These are phyloP conservation scores for Luffa acutangula DNA, from an alignment of 306 rosid species.

Conservation along the genomic window DNA sequence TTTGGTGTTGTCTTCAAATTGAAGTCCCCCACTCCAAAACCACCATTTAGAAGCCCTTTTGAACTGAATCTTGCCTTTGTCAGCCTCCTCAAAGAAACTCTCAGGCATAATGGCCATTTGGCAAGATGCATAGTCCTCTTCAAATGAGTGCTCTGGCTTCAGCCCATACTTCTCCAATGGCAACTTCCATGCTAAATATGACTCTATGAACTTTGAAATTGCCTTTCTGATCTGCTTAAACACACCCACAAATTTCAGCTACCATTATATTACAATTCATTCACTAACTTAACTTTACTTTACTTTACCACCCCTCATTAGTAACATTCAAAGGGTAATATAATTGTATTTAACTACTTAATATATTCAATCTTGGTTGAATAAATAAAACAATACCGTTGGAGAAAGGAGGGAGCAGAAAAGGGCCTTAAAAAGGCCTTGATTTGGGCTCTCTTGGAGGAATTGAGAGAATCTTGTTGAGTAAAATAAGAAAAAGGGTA, in stretches of 20 bases:
- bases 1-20: constrained; percentile 40
- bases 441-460: constrained; percentile 49
- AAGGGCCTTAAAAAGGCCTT: constrained; percentile 23
- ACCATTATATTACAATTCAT: too few species aligned
- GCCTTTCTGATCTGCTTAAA: constrained; percentile 32
- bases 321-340: too few species aligned
- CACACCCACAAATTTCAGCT: background rate
- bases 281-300: too few species aligned
- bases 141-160: constrained; percentile 49
- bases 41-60: constrained; percentile 40
- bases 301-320: too few species aligned
- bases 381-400: constrained; percentile 27
- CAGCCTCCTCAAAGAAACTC: constrained; percentile 43
- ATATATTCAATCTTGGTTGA: too few species aligned
- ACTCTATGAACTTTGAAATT: constrained; percentile 55
- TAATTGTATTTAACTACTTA: too few species aligned
- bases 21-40: constrained; percentile 45
- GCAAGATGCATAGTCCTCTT: constrained; percentile 60
- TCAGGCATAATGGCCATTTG: constrained; percentile 63
- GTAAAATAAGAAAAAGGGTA: constrained; percentile 52
- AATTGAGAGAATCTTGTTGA: constrained; percentile 55
- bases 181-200: constrained; percentile 45
- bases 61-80: constrained; percentile 39
- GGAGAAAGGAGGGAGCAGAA: constrained; percentile 40
- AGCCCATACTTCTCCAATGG: constrained; percentile 48